phyloP scores from a whole-genome alignment of 257 asterid species.

The Ballota nigra region DNA sequence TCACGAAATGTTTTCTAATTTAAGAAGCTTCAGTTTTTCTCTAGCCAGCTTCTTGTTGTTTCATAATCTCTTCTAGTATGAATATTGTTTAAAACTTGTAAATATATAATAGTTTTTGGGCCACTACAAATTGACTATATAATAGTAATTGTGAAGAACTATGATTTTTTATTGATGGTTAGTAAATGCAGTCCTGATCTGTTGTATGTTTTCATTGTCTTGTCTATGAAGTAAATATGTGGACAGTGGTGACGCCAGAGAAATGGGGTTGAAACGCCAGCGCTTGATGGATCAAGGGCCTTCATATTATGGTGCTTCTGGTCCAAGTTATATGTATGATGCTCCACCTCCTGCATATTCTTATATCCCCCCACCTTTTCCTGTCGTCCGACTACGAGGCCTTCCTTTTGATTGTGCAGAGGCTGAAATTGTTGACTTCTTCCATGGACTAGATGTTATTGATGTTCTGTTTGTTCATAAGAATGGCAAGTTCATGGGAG shows the following conservation, averaged over 20 bases:
- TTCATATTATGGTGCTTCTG: slow-evolving; percentile 59
- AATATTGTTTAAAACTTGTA: not conserved
- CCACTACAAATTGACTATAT: not conserved
- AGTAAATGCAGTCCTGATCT: slow-evolving; percentile 16
- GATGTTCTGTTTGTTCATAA: slow-evolving; percentile 83
- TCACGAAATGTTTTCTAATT: not conserved
- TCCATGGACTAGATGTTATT: slow-evolving; percentile 73
- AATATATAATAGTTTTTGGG: not conserved
- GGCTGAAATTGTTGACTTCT: slow-evolving; percentile 78
- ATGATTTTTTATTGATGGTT: not conserved
- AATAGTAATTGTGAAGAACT: not conserved
- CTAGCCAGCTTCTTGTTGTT: not conserved
- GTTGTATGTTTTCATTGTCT: slow-evolving; percentile 18
- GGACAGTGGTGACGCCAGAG: slow-evolving; percentile 77
- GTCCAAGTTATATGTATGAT: slow-evolving; percentile 69
- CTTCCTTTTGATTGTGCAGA: slow-evolving; percentile 93
- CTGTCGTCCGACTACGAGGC: slow-evolving; percentile 93
- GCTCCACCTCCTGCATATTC: slow-evolving; percentile 71
- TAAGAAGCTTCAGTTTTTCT: not conserved
- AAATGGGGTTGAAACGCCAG: slow-evolving; percentile 89
- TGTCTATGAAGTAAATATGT: slow-evolving; percentile 48
- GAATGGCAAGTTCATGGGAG: slow-evolving; percentile 79
- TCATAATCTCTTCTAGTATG: not conserved
- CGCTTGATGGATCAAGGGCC: slow-evolving; percentile 80
- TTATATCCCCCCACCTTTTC: slow-evolving; percentile 78